Evolutionary conservation across 352 stramenopile species (phyloP), one percentile per base, ranked within the genome.

Genomic region (Pythium phragmitis): DNA sequence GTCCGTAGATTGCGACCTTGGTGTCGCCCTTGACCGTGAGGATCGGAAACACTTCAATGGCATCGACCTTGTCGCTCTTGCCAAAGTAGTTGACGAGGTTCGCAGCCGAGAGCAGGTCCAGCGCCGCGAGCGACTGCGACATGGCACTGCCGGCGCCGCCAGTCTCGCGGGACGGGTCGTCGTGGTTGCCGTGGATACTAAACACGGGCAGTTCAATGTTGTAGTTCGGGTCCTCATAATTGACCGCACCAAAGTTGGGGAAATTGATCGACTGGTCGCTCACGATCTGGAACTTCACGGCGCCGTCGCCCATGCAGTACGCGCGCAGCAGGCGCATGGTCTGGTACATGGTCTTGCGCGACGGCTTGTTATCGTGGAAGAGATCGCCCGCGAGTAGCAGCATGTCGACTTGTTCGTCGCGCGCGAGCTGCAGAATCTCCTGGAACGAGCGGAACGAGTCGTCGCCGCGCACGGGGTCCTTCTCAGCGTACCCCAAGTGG

Each of bases 81-180:
- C 97, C 98, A 82, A 99, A 99, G 75, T 99, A 99, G 69, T 99
- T 99, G 13, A 99, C 72, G n/a, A 99, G 76, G 67, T 98, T 98
- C 14, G 93, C 87, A 0, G 93, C 89, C 51, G 87, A 87, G 28
- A 99, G 80, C 43, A 99, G 56, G 72, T 99, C 97, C 5, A 99
- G 68, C 7, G 97, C 96, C 49, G 96, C 95, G 21, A 99, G 82
- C 26, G 97, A 88, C 58, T 89, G 75, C 48, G 76, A 68, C 70
- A 39, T 39, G 34, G 49, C 23, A 47, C 45, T 63, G 52, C 51
- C 83, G 51, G 49, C 23, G 53, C 48, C 60, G 52, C 51, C 83
- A 47, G 88, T 93, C 56, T 99, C 97, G 42, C 96, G 81, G 13
- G 95, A 96, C 11, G 98, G 97, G 77, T 99, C 97, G 75, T 99